Evolutionary conservation across 352 stramenopile species (phyloP).

Genomic region (Bremia lactucae): DNA sequence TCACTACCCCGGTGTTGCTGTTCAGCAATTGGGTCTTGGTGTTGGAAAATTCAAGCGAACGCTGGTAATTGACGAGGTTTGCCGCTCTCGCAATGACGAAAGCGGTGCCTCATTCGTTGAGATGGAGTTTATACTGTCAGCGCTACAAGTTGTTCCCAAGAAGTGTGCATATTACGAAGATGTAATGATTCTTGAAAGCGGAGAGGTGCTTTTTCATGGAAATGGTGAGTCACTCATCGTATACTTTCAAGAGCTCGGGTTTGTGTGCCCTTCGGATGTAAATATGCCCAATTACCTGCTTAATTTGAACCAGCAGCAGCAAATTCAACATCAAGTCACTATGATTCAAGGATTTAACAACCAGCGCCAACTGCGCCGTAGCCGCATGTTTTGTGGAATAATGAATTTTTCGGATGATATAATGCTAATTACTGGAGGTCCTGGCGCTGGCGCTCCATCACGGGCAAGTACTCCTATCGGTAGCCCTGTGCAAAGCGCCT

Average conservation of each 20-base stretch:
- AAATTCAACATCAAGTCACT: conserved; percentile 17
- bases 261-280: conserved; percentile 20
- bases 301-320: conserved; percentile 24
- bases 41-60: conserved; percentile 21
- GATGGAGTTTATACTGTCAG: conserved; percentile 22
- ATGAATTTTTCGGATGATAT: conserved; percentile 29
- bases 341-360: conserved; percentile 31
- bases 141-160: conserved; percentile 19
- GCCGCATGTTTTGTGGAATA: conserved; percentile 20
- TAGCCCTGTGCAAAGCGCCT: conserved; percentile 13
- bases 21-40: conserved; percentile 22
- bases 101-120: conserved; percentile 12
- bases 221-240: conserved; percentile 18
- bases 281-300: conserved; percentile 29
- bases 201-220: conserved; percentile 24
- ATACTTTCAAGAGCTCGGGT: conserved; percentile 28
- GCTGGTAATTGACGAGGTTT: conserved; percentile 24
- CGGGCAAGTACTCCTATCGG: conserved; percentile 11
- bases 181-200: conserved; percentile 23
- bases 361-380: conserved; percentile 22
- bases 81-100: conserved; percentile 3
- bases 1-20: conserved; percentile 24
- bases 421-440: conserved; percentile 17
- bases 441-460: conserved; percentile 16
- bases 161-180: conserved; percentile 26